Evolutionary conservation across 257 asterid species (phyloP).

Genomic region (Marsdenia floribunda): DNA sequence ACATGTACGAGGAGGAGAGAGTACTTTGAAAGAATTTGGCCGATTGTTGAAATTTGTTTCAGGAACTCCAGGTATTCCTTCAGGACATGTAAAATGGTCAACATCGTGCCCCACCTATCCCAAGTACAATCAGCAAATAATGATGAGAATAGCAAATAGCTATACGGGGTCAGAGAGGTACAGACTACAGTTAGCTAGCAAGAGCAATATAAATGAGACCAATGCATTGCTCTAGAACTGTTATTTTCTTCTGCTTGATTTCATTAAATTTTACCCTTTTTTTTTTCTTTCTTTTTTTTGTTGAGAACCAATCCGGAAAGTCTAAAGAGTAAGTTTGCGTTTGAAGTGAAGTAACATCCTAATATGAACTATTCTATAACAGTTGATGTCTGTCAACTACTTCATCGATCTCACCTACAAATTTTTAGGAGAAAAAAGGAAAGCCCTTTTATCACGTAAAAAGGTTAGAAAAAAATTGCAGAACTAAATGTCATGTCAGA

Average conservation of each 20-base stretch:
- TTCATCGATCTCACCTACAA: neutral
- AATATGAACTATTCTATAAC: neutral
- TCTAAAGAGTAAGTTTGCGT: too few species aligned
- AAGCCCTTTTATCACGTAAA: too few species aligned
- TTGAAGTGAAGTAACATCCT: too few species aligned
- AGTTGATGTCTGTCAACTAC: neutral
- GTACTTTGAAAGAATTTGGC: constrained; percentile 85
- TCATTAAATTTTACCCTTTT: too few species aligned
- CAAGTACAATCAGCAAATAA: neutral
- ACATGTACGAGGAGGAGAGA: constrained; percentile 82
- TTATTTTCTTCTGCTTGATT: too few species aligned
- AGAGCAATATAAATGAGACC: too few species aligned
- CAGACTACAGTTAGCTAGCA: too few species aligned
- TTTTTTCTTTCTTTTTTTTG: too few species aligned
- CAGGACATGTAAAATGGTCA: constrained; percentile 91
- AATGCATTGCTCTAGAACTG: too few species aligned
- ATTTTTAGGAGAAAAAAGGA: neutral
- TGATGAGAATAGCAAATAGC: neutral
- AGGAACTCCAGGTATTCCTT: constrained; percentile 91
- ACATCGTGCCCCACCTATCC: constrained; percentile 71
- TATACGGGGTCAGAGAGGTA: too few species aligned
- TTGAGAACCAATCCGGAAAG: too few species aligned
- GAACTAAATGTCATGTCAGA: neutral
- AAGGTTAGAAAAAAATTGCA: neutral
- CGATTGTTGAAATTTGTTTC: constrained; percentile 90